Conservation (phyloP, 768 basidiomycete genomes). For the Leucocoprinus birnbaumii region DNA sequence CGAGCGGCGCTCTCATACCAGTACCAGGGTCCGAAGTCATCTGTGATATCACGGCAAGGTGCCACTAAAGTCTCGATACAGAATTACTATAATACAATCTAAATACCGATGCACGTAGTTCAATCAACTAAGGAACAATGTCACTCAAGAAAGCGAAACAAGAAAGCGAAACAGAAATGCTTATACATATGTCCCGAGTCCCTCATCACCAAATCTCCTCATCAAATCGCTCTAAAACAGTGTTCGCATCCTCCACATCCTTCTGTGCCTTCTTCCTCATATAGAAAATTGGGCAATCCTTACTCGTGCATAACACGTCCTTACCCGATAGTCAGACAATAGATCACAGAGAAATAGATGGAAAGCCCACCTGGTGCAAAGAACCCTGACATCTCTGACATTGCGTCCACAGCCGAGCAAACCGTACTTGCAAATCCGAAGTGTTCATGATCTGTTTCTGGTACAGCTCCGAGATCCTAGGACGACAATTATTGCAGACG, state of each 20-base stretch:
- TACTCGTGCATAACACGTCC: constrained; percentile 96
- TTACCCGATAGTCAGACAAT: constrained; percentile 23
- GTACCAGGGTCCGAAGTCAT: constrained; percentile 2
- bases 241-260: constrained; percentile 86
- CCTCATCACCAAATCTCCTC: constrained; percentile 68
- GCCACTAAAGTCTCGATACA: too few species aligned
- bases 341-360: neutral
- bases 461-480: constrained; percentile 84
- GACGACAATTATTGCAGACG: constrained; percentile 91
- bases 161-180: too few species aligned
- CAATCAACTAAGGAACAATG: neutral
- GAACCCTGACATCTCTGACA: constrained; percentile 99
- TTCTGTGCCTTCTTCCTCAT: constrained; percentile 99
- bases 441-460: constrained; percentile 80
- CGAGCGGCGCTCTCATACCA: neutral
- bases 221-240: constrained; percentile 83
- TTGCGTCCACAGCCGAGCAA: constrained; percentile 96
- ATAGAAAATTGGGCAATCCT: constrained; percentile 98
- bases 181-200: too few species aligned
- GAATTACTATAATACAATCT: neutral
- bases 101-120: too few species aligned
- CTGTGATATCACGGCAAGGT: neutral
- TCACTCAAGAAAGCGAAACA: neutral
- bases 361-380: constrained; percentile 71
- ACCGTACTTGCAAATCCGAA: constrained; percentile 84